Percentiles rank a stretch among this genome's conserved stretches.
Evolutionary conservation across 2,329 filamentous ascomycete species (phyloP).

Genomic region (Albophoma yamanashiensis): DNA sequence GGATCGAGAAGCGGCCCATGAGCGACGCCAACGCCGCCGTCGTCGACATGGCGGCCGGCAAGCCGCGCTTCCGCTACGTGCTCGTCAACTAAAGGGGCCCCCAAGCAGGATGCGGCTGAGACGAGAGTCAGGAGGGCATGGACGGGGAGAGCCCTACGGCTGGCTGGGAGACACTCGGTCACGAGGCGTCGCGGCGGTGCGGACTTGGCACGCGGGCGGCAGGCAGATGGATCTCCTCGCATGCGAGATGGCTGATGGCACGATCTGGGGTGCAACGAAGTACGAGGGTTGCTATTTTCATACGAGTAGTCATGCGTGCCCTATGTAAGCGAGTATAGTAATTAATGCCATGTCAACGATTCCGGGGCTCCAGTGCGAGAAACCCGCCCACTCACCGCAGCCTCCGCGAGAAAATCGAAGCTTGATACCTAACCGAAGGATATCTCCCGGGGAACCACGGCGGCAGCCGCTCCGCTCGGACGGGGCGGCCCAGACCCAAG

Average conservation of each 20-base stretch:
- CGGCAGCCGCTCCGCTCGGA: not conserved
- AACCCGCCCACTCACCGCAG: not conserved
- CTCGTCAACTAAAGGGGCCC: conserved; percentile 23
- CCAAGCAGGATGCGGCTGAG: not conserved
- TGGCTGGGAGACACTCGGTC: not conserved
- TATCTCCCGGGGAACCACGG: not conserved
- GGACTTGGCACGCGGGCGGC: not conserved
- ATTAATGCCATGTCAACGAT: too few relatives aligned
- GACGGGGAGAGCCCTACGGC: too few relatives aligned
- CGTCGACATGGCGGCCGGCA: conserved; percentile 44
- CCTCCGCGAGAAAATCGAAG: not conserved
- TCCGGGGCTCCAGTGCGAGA: too few relatives aligned
- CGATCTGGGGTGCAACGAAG: not conserved
- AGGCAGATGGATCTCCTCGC: not conserved
- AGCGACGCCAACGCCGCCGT: conserved; percentile 43
- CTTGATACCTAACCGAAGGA: not conserved
- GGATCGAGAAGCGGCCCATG: conserved; percentile 45
- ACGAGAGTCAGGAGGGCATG: too few relatives aligned
- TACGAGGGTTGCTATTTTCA: not conserved
- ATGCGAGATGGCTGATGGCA: not conserved
- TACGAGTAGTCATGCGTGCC: not conserved
- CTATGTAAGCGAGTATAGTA: too few relatives aligned
- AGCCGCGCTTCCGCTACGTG: conserved; percentile 38
- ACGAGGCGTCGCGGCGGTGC: not conserved
- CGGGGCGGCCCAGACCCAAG: not conserved